Conservation (phyloP, 306 rosid species). For the Prunus fruticosa region DNA sequence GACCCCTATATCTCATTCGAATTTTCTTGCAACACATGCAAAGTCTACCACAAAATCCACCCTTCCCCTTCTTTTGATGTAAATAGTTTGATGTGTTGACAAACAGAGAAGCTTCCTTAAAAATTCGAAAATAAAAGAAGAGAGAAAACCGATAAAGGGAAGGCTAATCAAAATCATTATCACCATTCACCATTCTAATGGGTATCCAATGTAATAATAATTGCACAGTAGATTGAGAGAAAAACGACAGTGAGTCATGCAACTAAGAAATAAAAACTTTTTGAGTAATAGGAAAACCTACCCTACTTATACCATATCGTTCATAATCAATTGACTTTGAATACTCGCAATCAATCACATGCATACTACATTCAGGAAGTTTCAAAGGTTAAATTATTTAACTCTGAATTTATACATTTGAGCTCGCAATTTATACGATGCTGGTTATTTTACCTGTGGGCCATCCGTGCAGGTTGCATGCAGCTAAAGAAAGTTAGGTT, state of each 20-base stretch:
- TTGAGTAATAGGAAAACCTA: too few species aligned
- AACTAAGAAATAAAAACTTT: too few species aligned
- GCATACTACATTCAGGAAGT: too few species aligned
- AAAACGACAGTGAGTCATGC: not conserved
- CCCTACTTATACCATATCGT: too few species aligned
- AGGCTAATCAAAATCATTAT: not conserved
- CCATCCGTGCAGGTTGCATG: not conserved
- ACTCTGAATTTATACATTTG: not conserved
- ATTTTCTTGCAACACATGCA: constrained; percentile 19
- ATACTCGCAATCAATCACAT: too few species aligned
- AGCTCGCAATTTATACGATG: not conserved
- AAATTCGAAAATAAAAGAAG: not conserved
- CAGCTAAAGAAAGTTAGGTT: constrained; percentile 4
- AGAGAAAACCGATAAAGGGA: constrained; percentile 13
- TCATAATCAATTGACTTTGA: too few species aligned
- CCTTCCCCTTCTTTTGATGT: constrained; percentile 36
- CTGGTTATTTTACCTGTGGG: not conserved
- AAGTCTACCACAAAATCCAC: constrained; percentile 32
- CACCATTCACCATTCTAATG: not conserved
- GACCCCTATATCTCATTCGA: constrained; percentile 15
- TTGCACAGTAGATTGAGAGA: not conserved
- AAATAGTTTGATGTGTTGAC: constrained; percentile 30
- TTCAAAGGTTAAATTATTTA: too few species aligned
- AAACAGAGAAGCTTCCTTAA: constrained; percentile 42
- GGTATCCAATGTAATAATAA: constrained; percentile 16